Conservation (phyloP, 1,284 basidiomycete genomes). For the Malassezia vespertilionis region DNA sequence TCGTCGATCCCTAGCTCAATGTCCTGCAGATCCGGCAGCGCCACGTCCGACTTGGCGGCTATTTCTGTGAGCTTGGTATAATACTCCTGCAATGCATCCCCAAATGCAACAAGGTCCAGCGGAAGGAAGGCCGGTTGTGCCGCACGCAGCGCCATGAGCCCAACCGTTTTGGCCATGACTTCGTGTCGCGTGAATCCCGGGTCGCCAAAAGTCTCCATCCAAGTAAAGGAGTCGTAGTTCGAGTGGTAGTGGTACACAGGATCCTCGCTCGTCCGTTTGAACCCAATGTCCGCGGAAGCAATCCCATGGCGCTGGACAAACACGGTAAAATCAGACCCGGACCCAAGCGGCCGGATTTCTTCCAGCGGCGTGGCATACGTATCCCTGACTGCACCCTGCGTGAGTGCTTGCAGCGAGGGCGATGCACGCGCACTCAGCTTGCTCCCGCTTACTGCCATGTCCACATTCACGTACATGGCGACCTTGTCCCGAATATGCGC, state of each 20-base stretch:
- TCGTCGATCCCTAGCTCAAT: not conserved
- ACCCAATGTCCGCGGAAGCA: conserved; percentile 47
- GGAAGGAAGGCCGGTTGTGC: conserved; percentile 57
- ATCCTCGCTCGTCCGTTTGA: conserved; percentile 25
- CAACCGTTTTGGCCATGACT: conserved; percentile 55
- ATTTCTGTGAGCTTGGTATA: conserved; percentile 19
- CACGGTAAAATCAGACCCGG: conserved; percentile 61
- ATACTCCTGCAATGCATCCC: conserved; percentile 24
- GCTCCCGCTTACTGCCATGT: conserved; percentile 62
- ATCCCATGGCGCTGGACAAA: conserved; percentile 54
- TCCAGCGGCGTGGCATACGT: conserved; percentile 14
- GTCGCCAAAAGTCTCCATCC: conserved; percentile 66
- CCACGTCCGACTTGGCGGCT: not conserved
- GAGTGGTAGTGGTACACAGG: conserved; percentile 53
- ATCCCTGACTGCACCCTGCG: conserved; percentile 56
- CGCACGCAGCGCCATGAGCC: conserved; percentile 54
- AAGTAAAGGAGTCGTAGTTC: conserved; percentile 65
- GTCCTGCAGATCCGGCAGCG: not conserved
- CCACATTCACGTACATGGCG: conserved; percentile 78
- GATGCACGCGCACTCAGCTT: conserved; percentile 55
- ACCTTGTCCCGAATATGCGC: conserved; percentile 66
- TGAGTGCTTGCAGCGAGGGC: conserved; percentile 67
- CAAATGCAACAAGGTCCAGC: conserved; percentile 58
- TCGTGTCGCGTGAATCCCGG: conserved; percentile 64
- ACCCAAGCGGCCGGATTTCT: conserved; percentile 48